Evolutionary conservation across 202 grass and related monocot species (phyloP).

Genomic region (Hordeum pubiflorum): DNA sequence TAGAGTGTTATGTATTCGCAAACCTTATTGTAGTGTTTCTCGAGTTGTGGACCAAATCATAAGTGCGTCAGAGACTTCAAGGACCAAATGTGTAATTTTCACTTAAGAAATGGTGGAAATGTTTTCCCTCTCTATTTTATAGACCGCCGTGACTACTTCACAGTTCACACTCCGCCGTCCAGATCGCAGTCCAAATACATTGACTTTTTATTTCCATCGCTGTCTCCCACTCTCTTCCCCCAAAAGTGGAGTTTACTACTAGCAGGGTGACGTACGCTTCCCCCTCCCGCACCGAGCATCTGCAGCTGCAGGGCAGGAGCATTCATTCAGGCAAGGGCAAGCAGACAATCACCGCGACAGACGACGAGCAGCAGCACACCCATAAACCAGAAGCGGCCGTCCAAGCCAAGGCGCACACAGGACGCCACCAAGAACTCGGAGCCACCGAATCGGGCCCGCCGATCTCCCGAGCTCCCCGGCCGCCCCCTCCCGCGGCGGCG

Average conservation of each 20-base stretch:
- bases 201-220: no score
- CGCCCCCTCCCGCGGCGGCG: constrained; percentile 4
- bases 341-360: not conserved
- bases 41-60: no score
- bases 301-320: not conserved
- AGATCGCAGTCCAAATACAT: no score
- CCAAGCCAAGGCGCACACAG: not conserved
- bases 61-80: no score
- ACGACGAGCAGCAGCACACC: not conserved
- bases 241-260: not conserved
- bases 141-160: no score
- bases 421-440: not conserved
- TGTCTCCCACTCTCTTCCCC: no score
- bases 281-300: not conserved
- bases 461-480: not conserved
- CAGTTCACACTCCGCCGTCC: no score
- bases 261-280: constrained; percentile 18
- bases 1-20: no score
- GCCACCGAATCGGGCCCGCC: not conserved
- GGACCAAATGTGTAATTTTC: no score
- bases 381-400: not conserved
- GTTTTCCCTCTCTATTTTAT: no score
- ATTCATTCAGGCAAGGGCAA: not conserved
- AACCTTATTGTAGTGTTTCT: no score
- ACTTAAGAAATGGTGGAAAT: no score